phyloP scores from a whole-genome alignment of 257 asterid species.

The Nicotiana tomentosiformis region DNA sequence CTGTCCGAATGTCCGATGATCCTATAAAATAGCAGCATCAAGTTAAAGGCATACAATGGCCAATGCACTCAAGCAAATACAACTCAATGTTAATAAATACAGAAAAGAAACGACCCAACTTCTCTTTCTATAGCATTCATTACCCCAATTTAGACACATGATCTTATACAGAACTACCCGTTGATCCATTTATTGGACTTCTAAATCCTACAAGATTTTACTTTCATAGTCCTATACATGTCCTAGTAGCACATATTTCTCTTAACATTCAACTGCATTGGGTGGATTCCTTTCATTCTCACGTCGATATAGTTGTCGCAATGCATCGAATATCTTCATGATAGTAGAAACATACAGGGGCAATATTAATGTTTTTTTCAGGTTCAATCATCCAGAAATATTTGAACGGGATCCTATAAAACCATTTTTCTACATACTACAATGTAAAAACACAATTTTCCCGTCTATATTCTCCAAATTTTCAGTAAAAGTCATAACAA shows the following conservation, averaged over 20 bases:
- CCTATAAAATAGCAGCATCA: slow-evolving; percentile 36
- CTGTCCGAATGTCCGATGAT: slow-evolving; percentile 64
- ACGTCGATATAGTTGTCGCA: not conserved
- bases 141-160: not conserved
- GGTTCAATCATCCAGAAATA: not conserved
- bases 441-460: not conserved
- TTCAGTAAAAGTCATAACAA: not conserved
- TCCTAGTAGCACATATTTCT: not conserved
- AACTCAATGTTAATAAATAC: not conserved
- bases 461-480: not conserved
- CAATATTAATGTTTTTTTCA: not conserved
- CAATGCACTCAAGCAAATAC: not conserved
- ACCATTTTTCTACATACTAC: not conserved
- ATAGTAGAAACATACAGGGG: not conserved
- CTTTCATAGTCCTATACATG: not conserved
- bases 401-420: not conserved
- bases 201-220: not conserved
- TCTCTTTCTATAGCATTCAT: not conserved
- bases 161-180: not conserved
- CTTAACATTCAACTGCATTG: not conserved
- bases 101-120: not conserved
- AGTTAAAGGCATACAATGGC: slow-evolving; percentile 2
- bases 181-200: not conserved
- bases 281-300: not conserved
- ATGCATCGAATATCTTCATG: not conserved